Percentiles rank a stretch among this genome's conserved stretches.
These are phyloP conservation scores for Pleurotus sapidus DNA, from an alignment of 768 basidiomycete species.

Conservation along the genomic window DNA sequence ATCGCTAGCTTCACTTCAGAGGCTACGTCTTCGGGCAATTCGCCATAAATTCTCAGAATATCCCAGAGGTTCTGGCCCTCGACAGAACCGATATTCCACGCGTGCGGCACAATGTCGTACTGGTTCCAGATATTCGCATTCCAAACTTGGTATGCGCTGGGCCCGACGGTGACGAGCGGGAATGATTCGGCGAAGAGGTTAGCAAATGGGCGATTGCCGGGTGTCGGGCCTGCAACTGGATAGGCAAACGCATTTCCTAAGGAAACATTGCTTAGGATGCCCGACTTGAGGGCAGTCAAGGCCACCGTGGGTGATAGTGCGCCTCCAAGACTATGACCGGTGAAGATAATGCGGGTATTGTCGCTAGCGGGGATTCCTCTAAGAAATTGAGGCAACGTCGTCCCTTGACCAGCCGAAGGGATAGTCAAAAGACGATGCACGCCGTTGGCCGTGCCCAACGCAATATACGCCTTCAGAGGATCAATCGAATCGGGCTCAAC, in stretches of 20 bases:
- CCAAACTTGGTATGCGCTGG: slow-evolving; percentile 1
- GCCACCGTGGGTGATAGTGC: neutral
- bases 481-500: neutral
- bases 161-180: neutral
- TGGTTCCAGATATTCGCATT: neutral
- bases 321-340: slow-evolving; percentile 7
- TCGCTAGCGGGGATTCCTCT: neutral
- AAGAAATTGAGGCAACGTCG: neutral
- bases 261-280: neutral
- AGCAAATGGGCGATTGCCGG: neutral
- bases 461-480: neutral
- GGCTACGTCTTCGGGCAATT: neutral
- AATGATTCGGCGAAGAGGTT: neutral
- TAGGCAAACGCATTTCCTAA: neutral
- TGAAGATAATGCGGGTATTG: slow-evolving; percentile 1
- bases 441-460: neutral
- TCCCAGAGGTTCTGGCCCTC: neutral
- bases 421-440: slow-evolving; percentile 1
- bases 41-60: neutral
- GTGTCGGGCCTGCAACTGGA: neutral
- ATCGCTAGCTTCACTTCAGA: too few relatives aligned
- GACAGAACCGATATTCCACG: neutral
- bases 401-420: neutral
- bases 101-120: neutral
- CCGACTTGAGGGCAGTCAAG: neutral